Evolutionary conservation across 129 eudicot species (phyloP).

Genomic region (Logfia minima): DNA sequence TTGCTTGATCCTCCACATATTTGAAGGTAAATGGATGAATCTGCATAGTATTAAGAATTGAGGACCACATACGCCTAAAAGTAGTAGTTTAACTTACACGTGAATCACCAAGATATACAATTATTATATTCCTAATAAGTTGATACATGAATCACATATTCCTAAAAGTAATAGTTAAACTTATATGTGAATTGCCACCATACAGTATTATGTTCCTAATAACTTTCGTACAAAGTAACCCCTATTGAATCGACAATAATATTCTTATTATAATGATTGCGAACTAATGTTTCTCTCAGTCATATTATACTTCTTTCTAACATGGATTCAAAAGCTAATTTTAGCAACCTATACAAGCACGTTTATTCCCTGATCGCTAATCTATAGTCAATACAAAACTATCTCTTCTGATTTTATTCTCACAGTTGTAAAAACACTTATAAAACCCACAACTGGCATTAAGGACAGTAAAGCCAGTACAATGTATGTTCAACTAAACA

Average conservation of each 20-base stretch:
- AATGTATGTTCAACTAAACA: neutral
- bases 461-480: neutral
- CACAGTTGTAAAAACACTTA: neutral
- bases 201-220: neutral
- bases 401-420: neutral
- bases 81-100: neutral
- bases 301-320: neutral
- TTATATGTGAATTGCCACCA: slow-evolving; percentile 4
- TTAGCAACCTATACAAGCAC: neutral
- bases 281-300: neutral
- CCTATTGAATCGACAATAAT: neutral
- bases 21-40: slow-evolving; percentile 19
- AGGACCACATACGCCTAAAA: slow-evolving; percentile 7
- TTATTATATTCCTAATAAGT: neutral
- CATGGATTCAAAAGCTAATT: neutral
- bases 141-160: slow-evolving; percentile 1
- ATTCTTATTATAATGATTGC: neutral
- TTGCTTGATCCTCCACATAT: slow-evolving; percentile 92
- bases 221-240: too few relatives aligned
- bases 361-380: neutral
- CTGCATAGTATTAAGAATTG: slow-evolving; percentile 21
- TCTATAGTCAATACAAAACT: neutral
- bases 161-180: neutral
- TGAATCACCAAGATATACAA: slow-evolving; percentile 1
- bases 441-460: neutral